Evolutionary conservation across 352 stramenopile species (phyloP), one percentile per base, ranked within the genome.

Genomic region (Globisporangium paddicum): DNA sequence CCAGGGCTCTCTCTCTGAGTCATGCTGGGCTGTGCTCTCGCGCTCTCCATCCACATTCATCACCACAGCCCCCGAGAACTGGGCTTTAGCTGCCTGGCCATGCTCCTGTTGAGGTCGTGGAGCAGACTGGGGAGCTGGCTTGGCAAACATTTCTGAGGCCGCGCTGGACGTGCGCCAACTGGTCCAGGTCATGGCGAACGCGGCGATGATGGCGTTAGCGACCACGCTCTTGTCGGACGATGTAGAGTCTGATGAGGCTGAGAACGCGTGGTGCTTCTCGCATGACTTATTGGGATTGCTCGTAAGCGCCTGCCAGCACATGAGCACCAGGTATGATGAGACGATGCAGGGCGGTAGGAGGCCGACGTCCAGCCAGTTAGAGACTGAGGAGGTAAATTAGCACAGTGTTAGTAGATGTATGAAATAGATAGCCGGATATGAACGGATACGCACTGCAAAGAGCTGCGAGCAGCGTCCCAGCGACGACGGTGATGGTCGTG

Each of bases 401-500:
- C 18, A 42, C 14, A 37, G 51, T 58, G 11, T 48, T 47, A 52
- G 13, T 16, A 26, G 35, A 32, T 32, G 28, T 7, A 32, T 32
- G 28, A 6, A 6, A 32, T 32, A 32, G 28, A n/a, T 6, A 32
- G 28, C 3, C 28, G 28, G 28, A 54, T 6, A 1, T 23, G 34
- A 19, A 55, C 13, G 16, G 46, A 6, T n/a, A n/a, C 52, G 21
- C n/a, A 68, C 62, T 57, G 61, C 89, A 72, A 46, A 86, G 30
- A 72, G 66, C 70, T 84, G 93, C 54, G 69, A 87, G 47, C 16
- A 97, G 5, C 2, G 87, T 53, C 21, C 62, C 73, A 13, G 87
- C 65, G 23, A 96, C 69, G n/a, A 96, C 68, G 5, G 93, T 98
- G 25, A 97, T 72, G 1, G 89, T 89, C 37, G 81, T 93, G 64